Evolutionary conservation across 768 basidiomycete genomes (phyloP), one percentile per base, ranked within the genome.

Genomic region (Polyporus arcularius): DNA sequence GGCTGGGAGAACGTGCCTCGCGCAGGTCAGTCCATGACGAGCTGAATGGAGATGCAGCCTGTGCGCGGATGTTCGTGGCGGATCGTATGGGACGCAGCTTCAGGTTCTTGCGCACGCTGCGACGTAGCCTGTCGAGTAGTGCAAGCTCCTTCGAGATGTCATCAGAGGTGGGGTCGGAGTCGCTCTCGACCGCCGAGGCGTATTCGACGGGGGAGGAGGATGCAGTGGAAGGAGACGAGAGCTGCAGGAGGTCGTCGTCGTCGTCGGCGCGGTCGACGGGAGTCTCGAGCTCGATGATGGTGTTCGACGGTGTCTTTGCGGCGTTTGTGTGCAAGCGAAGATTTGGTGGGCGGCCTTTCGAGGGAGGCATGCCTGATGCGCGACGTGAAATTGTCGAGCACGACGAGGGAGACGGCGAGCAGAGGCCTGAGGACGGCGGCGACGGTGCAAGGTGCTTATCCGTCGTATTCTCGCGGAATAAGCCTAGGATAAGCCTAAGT

Each of bases 31-130:
- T 55, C 71, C 74, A 65, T 38, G 68, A 65, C 31, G 67, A 53
- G 11, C 65, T 61, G 8, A 65, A 67, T 8, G 72, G 65, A 31
- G 71, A 66, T 0, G 70, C 68, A 15, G 61, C 64, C 53, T 66
- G 62, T 16, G 31, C 61, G 53, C 64, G 60, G 18, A 48, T 59
- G n/a, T 55, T 70, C 30, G 55, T 63, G 21, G 65, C 76, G 26
- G 87, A 87, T 52, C 85, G 83, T 58, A 94, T 88, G 31, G 92
- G 92, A 21, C 92, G 82, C 39, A 94, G 79, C 59, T 85, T 86
- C 40, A 94, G 81, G 66, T 94, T 94, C 73, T 85, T 81, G 74
- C 87, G 84, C 2, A 94, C 88, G 66, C 78, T 89, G 65, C 82
- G 80, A 38, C 92, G 83, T 8, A 94, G 80, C 65, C 82, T 75